A percentile compares a stretch with the other conserved stretches of the same genome.
Conservation (phyloP, 148 eudicot species). For the Fagopyrum tataricum region DNA sequence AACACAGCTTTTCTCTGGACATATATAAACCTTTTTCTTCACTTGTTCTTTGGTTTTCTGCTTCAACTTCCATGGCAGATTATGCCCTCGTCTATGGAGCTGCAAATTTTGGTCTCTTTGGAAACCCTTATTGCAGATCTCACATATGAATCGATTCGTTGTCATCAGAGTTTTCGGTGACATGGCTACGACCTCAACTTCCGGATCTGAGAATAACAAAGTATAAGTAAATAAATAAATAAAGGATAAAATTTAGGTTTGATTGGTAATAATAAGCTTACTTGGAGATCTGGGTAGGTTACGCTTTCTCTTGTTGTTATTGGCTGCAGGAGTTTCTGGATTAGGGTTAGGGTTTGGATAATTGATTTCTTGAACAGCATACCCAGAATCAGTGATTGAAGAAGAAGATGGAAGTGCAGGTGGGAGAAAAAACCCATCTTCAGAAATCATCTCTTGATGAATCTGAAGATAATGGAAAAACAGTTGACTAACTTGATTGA, state of each 20-base stretch:
- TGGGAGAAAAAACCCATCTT: slow-evolving; percentile 10
- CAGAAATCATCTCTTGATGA: slow-evolving; percentile 2
- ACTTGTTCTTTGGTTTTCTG: slow-evolving; percentile 32
- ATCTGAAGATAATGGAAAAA: neutral
- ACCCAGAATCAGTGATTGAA: neutral
- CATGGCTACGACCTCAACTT: slow-evolving; percentile 55
- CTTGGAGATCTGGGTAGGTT: slow-evolving; percentile 55
- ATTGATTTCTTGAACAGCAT: neutral
- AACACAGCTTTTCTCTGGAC: slow-evolving; percentile 50
- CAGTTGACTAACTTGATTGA: neutral
- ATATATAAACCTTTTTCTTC: slow-evolving; percentile 45
- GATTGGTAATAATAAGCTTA: slow-evolving; percentile 12
- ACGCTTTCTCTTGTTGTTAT: slow-evolving; percentile 34
- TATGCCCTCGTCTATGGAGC: slow-evolving; percentile 56
- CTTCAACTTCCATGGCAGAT: slow-evolving; percentile 64
- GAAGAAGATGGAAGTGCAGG: neutral
- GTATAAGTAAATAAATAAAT: neutral
- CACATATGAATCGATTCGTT: slow-evolving; percentile 50
- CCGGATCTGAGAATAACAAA: slow-evolving; percentile 31
- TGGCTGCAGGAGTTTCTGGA: slow-evolving; percentile 15
- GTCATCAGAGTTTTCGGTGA: slow-evolving; percentile 63
- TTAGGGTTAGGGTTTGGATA: slow-evolving; percentile 28
- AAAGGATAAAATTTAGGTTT: neutral
- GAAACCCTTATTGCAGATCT: slow-evolving; percentile 55
- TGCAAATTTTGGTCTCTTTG: slow-evolving; percentile 61